These are phyloP conservation scores for Paecilomyces fulvus DNA, from an alignment of 2,329 filamentous ascomycete species.

Conservation along the genomic window DNA sequence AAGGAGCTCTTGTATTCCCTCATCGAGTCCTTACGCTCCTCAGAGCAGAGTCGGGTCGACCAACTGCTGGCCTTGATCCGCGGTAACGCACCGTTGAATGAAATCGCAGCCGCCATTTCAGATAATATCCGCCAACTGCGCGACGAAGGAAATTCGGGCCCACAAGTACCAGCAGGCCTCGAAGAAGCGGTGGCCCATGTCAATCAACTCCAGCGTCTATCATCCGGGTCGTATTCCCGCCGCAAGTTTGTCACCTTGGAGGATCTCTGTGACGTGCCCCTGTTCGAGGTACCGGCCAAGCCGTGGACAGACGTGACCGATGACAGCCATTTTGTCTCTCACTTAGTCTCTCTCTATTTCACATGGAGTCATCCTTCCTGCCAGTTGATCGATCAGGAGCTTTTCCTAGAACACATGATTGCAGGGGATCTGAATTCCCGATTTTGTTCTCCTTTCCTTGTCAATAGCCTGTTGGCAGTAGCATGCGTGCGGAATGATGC, in stretches of 20 bases:
- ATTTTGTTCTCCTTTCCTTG: constrained; percentile 75
- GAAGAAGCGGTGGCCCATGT: background rate
- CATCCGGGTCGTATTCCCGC: background rate
- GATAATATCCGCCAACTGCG: background rate
- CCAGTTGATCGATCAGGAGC: constrained; percentile 68
- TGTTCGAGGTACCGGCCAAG: constrained; percentile 23
- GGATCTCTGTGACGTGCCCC: constrained; percentile 18
- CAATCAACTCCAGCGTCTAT: background rate
- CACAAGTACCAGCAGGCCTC: background rate
- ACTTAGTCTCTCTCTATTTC: constrained; percentile 88
- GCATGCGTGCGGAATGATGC: constrained; percentile 23
- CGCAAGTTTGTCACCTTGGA: constrained; percentile 1
- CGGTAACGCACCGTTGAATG: constrained; percentile 15
- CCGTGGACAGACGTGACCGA: constrained; percentile 72
- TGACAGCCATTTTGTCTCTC: constrained; percentile 65
- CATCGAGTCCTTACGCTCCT: constrained; percentile 19
- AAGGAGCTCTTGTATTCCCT: constrained; percentile 23
- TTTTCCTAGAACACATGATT: constrained; percentile 50
- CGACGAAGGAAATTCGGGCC: background rate
- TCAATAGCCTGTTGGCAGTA: constrained; percentile 74
- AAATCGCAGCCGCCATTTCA: constrained; percentile 16
- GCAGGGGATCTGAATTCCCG: constrained; percentile 41
- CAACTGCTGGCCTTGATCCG: constrained; percentile 21
- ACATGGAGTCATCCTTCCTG: constrained; percentile 90
- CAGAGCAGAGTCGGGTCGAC: constrained; percentile 14